phyloP scores from a whole-genome alignment of 2,329 filamentous ascomycete genomes.

The Zelopaecilomyces penicillatus region DNA sequence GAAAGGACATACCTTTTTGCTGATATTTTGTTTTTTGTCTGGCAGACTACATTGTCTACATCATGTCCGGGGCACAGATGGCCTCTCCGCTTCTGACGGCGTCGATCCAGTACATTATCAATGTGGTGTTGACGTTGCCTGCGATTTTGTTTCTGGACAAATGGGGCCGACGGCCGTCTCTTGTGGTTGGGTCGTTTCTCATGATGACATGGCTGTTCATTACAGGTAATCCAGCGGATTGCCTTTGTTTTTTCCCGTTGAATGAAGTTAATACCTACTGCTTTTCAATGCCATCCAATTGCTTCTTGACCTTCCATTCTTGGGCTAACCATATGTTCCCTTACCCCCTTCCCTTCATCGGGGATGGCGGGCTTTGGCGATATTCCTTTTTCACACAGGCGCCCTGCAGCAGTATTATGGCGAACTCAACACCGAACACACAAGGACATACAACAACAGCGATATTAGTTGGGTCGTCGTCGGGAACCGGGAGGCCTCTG shows the following conservation, averaged over 20 bases:
- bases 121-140: conserved; percentile 50
- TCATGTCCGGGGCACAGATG: conserved; percentile 51
- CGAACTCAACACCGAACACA: conserved; percentile 33
- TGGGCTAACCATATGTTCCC: too few species aligned
- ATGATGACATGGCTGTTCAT: conserved; percentile 56
- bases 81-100: conserved; percentile 49
- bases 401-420: conserved; percentile 54
- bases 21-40: too few species aligned
- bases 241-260: too few species aligned
- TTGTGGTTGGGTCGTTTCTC: conserved; percentile 46
- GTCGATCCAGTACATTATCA: conserved; percentile 57
- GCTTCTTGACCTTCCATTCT: too few species aligned
- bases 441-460: conserved; percentile 29
- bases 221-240: conserved; percentile 32
- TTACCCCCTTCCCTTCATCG: too few species aligned
- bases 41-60: conserved; percentile 48
- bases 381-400: conserved; percentile 15
- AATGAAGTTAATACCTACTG: too few species aligned
- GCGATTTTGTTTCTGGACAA: conserved; percentile 53
- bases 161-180: conserved; percentile 47
- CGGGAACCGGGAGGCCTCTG: conserved; percentile 43
- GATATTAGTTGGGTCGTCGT: conserved; percentile 51
- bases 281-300: too few species aligned
- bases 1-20: too few species aligned
- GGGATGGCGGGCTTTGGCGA: too few species aligned